phyloP scores from a whole-genome alignment of 2,329 filamentous ascomycete species.

The Penicillium glabrum region DNA sequence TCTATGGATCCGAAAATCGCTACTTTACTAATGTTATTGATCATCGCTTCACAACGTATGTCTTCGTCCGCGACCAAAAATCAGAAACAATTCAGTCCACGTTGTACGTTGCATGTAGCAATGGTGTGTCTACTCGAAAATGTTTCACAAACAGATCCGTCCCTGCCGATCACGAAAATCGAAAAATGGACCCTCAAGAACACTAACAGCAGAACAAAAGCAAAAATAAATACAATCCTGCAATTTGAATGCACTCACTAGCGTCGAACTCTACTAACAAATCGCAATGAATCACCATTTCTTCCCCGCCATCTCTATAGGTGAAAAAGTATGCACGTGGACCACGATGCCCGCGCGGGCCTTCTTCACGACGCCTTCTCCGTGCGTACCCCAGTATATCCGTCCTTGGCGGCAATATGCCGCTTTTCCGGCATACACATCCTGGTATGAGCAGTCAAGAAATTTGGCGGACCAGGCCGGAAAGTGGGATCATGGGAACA shows the following conservation, averaged over 20 bases:
- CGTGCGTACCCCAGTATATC: neutral
- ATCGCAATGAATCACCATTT: neutral
- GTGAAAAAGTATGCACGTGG: neutral
- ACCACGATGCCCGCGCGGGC: neutral
- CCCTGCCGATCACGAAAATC: neutral
- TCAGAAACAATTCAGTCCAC: neutral
- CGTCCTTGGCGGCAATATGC: neutral
- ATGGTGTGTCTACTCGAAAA: neutral
- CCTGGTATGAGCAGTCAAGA: neutral
- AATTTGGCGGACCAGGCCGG: neutral
- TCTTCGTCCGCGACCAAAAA: neutral
- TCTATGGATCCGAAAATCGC: conserved; percentile 1
- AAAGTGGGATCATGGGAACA: neutral
- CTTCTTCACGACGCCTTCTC: neutral
- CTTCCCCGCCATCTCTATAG: neutral
- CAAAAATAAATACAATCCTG: neutral
- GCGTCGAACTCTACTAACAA: neutral
- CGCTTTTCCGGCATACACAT: neutral
- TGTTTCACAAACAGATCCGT: neutral
- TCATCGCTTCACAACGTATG: neutral
- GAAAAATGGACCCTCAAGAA: neutral
- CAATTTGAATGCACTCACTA: neutral
- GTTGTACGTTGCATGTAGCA: neutral
- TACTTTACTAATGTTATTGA: conserved; percentile 1
- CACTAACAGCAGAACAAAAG: neutral